Conservation (phyloP, 176 grass and related monocot genomes). For the Triticum urartu region DNA sequence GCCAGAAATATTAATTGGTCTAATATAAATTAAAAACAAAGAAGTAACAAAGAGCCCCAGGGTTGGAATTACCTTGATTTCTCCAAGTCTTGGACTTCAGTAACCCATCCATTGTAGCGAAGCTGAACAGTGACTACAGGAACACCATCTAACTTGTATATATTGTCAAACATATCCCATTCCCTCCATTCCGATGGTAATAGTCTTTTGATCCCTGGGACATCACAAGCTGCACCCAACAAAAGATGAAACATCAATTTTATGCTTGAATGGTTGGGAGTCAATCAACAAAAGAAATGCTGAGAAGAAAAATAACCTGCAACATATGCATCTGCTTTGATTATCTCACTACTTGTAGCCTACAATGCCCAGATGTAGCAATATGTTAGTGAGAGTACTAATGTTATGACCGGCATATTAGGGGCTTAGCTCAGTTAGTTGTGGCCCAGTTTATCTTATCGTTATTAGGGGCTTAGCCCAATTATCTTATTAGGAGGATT, state of each 20-base stretch:
- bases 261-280: slow-evolving; percentile 17
- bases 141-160: slow-evolving; percentile 97
- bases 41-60: neutral
- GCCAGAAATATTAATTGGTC: neutral
- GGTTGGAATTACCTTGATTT: slow-evolving; percentile 71
- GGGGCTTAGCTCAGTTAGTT: no score
- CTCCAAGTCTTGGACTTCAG: slow-evolving; percentile 82
- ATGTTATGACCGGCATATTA: no score
- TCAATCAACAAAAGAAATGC: slow-evolving; percentile 8
- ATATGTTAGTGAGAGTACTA: slow-evolving; percentile 10
- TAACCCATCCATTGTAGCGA: slow-evolving; percentile 99
- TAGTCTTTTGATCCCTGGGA: slow-evolving; percentile 94
- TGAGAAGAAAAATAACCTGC: slow-evolving; percentile 57
- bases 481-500: no score
- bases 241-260: slow-evolving; percentile 22
- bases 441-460: no score
- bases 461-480: no score
- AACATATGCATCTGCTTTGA: slow-evolving; percentile 96
- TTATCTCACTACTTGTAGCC: slow-evolving; percentile 77
- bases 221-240: slow-evolving; percentile 73
- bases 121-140: slow-evolving; percentile 99
- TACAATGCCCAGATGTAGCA: slow-evolving; percentile 28
- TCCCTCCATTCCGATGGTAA: slow-evolving; percentile 86
- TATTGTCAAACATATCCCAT: slow-evolving; percentile 92
- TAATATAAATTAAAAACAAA: neutral